Base-by-base conservation (phyloP, 2,329 filamentous ascomycete genomes). In the Aspergillus spinulosporus region DNA sequence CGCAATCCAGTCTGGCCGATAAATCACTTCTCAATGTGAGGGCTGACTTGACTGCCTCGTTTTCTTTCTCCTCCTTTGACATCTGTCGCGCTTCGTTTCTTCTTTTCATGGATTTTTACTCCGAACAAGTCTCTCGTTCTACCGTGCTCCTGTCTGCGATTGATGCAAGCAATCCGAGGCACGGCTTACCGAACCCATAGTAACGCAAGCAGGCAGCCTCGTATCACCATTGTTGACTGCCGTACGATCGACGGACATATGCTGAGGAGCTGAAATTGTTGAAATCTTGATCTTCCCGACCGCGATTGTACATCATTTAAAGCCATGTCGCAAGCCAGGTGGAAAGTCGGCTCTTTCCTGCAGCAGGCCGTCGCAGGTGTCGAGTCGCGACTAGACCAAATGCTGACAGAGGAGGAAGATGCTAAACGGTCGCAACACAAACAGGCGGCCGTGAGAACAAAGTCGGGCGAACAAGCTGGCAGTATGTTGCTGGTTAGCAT, bases 341-440 rank as follows among this genome's bases (percentile, higher is more conserved):
- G 89, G 89, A 88, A 88, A 45, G 86, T 76, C 48, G 72, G 73
- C 9, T 72, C 85, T 32, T 88, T 96, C 70, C 82, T 97, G 58
- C 89, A 92, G 62, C 90, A 93, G 74, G 92, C 93, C 61, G 91
- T 97, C 59, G 92, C 92, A 53, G 92, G 92, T 59, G 89, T 99
- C 56, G 94, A 99, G 77, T 95, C 92, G 58, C 87, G 90, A 44
- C 83, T 99, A 58, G 94, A 99, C 73, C 92, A 85, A 49, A 96
- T 99, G 57, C 82, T 99, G 59, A 86, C 91, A 52, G 92, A 97
- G 63, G 86, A 90, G 54, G 85, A 64, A 28, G 54, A 62, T 6
- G 59, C 57, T 14, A 59, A 64, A 36, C 58, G 59, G 4, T 26
- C 42, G 36, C 57, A 64, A 14, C 56, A 65, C 50, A 73, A 68